A percentile compares a stretch with the other conserved stretches of the same genome.
Evolutionary conservation across 73 alveolate species (phyloP).

Genomic region (Uronychia setigera): DNA sequence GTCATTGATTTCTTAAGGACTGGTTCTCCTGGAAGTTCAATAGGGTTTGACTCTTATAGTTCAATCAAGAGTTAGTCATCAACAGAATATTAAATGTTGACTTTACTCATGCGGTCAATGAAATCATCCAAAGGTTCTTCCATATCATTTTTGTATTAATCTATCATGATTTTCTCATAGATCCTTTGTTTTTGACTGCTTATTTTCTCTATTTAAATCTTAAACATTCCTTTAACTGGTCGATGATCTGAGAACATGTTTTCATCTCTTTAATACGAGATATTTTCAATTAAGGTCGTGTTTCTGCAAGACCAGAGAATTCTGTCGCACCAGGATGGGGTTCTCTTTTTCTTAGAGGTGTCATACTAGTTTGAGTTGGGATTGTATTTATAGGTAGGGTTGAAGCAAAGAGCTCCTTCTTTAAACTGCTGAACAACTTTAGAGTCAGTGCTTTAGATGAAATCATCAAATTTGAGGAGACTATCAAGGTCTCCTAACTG

Average conservation of each 20-base stretch:
- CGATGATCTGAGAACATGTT: slow-evolving; percentile 85
- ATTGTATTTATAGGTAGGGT: slow-evolving; percentile 96
- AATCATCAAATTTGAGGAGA: slow-evolving; percentile 69
- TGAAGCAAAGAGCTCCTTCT: slow-evolving; percentile 84
- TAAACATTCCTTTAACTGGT: slow-evolving; percentile 59
- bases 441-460: slow-evolving; percentile 19
- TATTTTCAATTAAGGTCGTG: slow-evolving; percentile 51
- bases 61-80: no score
- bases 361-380: slow-evolving; percentile 78
- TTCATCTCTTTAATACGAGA: slow-evolving; percentile 76
- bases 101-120: no score
- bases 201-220: background rate
- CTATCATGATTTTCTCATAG: no score
- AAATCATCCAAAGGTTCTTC: no score
- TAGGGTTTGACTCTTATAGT: no score
- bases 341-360: slow-evolving; percentile 88
- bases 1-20: no score
- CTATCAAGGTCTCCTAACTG: slow-evolving; percentile 47
- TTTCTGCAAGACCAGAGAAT: slow-evolving; percentile 64
- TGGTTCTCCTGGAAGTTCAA: no score
- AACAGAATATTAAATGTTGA: no score
- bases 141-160: no score
- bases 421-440: slow-evolving; percentile 28
- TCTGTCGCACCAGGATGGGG: slow-evolving; percentile 98
- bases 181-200: no score